Base-by-base conservation (phyloP, 2,329 filamentous ascomycete genomes). In the Lachnellula subtilissima region DNA sequence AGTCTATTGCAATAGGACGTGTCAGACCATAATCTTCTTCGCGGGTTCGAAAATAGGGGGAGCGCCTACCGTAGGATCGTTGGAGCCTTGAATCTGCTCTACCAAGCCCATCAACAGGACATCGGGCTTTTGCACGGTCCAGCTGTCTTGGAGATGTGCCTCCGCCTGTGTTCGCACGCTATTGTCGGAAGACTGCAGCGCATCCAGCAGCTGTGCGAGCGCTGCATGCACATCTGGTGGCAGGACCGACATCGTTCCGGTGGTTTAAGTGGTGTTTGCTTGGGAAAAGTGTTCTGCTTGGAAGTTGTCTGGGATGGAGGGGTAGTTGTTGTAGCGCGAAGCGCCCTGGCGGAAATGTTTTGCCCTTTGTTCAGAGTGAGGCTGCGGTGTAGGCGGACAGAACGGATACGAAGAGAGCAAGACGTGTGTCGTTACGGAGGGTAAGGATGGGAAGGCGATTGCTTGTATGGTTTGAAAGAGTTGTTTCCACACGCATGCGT, bases 31-130 rank as follows among this genome's bases (percentile, higher is more conserved):
- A 15, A 3, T 54, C n/a, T 14, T 23, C 14, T 39, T 12, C 17
- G 32, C 5, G 23, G 17, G 11, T 23, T 45, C 42, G 11, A 17
- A 19, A 25, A 19, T 43, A 45, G n/a, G 36, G n/a, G 55, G 48
- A 45, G 40, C 40, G 51, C 63, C 59, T 62, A 71, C 69, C n/a
- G 62, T 67, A 25, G 66, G 56, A 57, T 71, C 66, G 64, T 84
- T 82, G n/a, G 88, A 85, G 62, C 82, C 85, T 68, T 89, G 85
- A 65, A 96, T 86, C 75, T 97, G 93, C 76, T 97, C 94, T 42
- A 88, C 92, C 66, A 99, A 78, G 63, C 92, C 94, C 88, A 97
- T 94, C 70, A 99, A 77, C 65, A 97, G 79, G 65, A 96, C 81
- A 68, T 97, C 92, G 37, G 94, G 92, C 59, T 88, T 84, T 55